Conservation (phyloP, 2,329 filamentous ascomycete species). For the Anthostomella pinea region DNA sequence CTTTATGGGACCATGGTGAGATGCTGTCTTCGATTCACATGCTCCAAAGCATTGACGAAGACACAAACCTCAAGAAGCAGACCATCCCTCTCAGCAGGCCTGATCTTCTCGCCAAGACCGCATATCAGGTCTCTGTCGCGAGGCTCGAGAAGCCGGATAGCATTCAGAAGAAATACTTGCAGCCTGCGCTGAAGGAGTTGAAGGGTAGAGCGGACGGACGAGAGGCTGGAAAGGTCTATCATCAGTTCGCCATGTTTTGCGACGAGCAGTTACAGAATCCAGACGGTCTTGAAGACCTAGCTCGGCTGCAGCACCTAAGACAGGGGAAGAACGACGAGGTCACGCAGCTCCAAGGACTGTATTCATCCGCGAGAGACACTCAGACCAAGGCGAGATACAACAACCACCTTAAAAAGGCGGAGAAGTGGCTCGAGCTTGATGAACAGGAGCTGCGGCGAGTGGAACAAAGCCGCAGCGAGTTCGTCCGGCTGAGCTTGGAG, state of each 20-base stretch:
- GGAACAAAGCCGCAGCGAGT: slow-evolving; percentile 71
- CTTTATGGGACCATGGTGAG: slow-evolving; percentile 93
- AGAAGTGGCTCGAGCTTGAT: slow-evolving; percentile 86
- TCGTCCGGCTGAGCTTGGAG: slow-evolving; percentile 84
- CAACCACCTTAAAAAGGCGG: slow-evolving; percentile 67
- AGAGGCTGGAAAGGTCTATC: slow-evolving; percentile 84
- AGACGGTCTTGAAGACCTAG: slow-evolving; percentile 80
- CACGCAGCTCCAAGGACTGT: slow-evolving; percentile 62
- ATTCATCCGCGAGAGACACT: slow-evolving; percentile 48
- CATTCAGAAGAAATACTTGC: slow-evolving; percentile 83
- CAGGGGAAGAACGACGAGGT: slow-evolving; percentile 82
- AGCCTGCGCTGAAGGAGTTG: slow-evolving; percentile 79
- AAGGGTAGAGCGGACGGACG: slow-evolving; percentile 63
- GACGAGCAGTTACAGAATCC: slow-evolving; percentile 89
- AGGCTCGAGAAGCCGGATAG: slow-evolving; percentile 86
- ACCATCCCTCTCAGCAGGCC: slow-evolving; percentile 70
- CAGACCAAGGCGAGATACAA: slow-evolving; percentile 56
- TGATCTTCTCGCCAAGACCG: slow-evolving; percentile 82
- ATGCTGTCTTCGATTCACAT: slow-evolving; percentile 85
- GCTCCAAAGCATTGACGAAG: slow-evolving; percentile 69
- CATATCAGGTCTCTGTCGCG: slow-evolving; percentile 84
- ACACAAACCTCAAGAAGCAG: slow-evolving; percentile 63
- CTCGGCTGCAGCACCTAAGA: slow-evolving; percentile 73
- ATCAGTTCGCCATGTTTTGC: slow-evolving; percentile 93
- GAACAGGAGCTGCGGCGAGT: slow-evolving; percentile 81